These are phyloP conservation scores for Rosa lucieae DNA, from an alignment of 306 rosid species.

Conservation along the genomic window DNA sequence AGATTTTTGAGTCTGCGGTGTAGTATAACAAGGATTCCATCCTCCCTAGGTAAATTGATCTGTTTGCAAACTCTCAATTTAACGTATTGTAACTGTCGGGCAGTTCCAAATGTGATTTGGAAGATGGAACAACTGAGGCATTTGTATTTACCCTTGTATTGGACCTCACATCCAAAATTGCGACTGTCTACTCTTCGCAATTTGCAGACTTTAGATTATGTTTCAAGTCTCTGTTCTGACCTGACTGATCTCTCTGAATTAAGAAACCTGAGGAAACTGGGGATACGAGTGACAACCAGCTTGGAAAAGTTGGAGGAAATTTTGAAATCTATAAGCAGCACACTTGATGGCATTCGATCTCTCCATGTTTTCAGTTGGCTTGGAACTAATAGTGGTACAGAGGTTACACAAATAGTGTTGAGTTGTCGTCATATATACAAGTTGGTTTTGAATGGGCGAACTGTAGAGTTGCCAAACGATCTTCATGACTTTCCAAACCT, in stretches of 20 bases:
- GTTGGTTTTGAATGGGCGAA: background rate
- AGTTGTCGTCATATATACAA: background rate
- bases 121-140: slow-evolving; percentile 46
- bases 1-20: slow-evolving; percentile 43
- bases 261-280: slow-evolving; percentile 3
- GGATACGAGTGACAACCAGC: background rate
- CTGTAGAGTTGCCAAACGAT: slow-evolving; percentile 10
- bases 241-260: background rate
- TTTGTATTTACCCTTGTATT: slow-evolving; percentile 45
- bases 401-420: background rate
- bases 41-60: slow-evolving; percentile 43
- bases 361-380: background rate
- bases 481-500: slow-evolving; percentile 30
- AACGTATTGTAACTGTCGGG: background rate
- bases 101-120: slow-evolving; percentile 35
- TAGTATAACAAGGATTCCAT: slow-evolving; percentile 18
- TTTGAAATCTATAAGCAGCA: background rate
- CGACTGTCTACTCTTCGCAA: slow-evolving; percentile 31
- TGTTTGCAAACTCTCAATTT: slow-evolving; percentile 41
- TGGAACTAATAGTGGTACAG: background rate
- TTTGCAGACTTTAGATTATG: slow-evolving; percentile 39
- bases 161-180: background rate
- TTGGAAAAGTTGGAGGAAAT: background rate
- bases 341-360: background rate
- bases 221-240: background rate